Conservation (phyloP, 495 filamentous ascomycete genomes). For the Hypoxylon fragiforme region DNA sequence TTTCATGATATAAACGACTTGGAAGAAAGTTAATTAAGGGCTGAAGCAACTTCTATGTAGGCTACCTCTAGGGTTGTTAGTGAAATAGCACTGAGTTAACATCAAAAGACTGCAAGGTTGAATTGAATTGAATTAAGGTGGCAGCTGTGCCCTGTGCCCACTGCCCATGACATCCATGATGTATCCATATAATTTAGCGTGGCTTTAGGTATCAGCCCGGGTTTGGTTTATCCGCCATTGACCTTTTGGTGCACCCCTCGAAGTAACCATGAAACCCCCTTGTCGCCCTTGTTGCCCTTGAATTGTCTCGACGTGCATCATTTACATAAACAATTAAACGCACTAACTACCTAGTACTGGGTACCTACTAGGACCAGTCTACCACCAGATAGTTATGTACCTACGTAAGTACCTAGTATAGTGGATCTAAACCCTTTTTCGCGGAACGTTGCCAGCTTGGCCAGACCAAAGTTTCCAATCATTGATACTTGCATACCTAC, state of each 20-base stretch:
- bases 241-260: background rate
- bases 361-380: no score
- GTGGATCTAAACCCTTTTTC: conserved; percentile 28
- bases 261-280: no score
- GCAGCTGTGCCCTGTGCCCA: no score
- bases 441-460: conserved; percentile 29
- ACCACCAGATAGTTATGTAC: background rate
- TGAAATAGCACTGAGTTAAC: no score
- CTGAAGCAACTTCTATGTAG: no score
- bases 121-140: conserved; percentile 7
- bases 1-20: no score
- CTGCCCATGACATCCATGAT: no score
- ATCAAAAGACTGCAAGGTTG: no score
- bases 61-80: no score
- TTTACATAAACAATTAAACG: background rate
- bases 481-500: conserved; percentile 11
- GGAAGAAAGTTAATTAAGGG: no score
- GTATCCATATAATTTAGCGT: background rate
- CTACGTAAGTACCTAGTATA: background rate
- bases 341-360: background rate
- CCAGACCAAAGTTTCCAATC: conserved; percentile 19
- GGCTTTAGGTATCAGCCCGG: conserved; percentile 3
- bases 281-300: conserved; percentile 11
- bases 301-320: background rate
- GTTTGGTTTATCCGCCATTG: conserved; percentile 19